These are phyloP conservation scores for Ministeria vibrans DNA, from an alignment of 78 protist genomes.

Conservation along the genomic window DNA sequence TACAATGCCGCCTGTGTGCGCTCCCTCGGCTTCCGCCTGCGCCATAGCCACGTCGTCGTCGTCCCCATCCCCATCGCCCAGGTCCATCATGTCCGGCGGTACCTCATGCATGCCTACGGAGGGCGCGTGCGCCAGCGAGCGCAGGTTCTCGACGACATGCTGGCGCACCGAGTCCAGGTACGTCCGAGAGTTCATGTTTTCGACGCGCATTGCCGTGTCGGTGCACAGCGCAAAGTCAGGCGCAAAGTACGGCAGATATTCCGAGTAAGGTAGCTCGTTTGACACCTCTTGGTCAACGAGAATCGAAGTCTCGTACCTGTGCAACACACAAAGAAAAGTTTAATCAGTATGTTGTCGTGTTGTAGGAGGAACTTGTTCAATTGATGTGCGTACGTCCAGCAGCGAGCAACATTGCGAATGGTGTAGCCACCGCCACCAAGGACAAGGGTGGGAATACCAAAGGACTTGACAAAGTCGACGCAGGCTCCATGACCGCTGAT, in stretches of 20 bases:
- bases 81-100: slow-evolving; percentile 27
- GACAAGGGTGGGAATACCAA: slow-evolving; percentile 81
- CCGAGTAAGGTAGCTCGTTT: slow-evolving; percentile 62
- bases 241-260: slow-evolving; percentile 89
- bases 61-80: slow-evolving; percentile 4
- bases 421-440: slow-evolving; percentile 99
- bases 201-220: slow-evolving; percentile 48
- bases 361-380: not conserved
- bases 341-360: not conserved
- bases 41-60: slow-evolving; percentile 34
- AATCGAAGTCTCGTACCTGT: slow-evolving; percentile 58
- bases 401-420: slow-evolving; percentile 94
- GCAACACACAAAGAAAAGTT: not conserved
- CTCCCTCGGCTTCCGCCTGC: too few relatives aligned
- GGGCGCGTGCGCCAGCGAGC: slow-evolving; percentile 52
- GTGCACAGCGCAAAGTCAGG: slow-evolving; percentile 86
- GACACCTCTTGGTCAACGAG: slow-evolving; percentile 26
- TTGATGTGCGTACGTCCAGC: slow-evolving; percentile 75
- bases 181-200: slow-evolving; percentile 74
- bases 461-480: slow-evolving; percentile 66
- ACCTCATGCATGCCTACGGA: slow-evolving; percentile 42
- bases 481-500: slow-evolving; percentile 81
- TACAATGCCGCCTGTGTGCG: too few relatives aligned
- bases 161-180: slow-evolving; percentile 44
- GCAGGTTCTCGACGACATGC: slow-evolving; percentile 24